These are phyloP conservation scores for Eucalyptus victrix DNA, from an alignment of 345 rosid genomes.

Conservation along the genomic window DNA sequence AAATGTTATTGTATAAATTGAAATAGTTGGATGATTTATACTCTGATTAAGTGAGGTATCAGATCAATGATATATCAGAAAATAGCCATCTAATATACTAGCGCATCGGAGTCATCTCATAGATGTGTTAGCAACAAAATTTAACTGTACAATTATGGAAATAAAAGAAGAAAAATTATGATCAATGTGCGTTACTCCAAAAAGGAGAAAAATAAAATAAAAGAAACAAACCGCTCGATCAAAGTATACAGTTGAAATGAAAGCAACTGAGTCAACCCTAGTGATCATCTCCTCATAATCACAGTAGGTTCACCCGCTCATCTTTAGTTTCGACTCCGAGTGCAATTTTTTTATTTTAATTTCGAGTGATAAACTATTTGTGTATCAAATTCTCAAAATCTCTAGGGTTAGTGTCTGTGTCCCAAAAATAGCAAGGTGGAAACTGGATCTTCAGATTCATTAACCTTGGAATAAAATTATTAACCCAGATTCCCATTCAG, in stretches of 20 bases:
- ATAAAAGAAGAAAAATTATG: not conserved
- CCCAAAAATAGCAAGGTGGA: not conserved
- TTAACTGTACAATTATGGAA: not conserved
- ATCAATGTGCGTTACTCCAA: not conserved
- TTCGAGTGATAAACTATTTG: not conserved
- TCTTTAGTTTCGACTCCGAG: not conserved
- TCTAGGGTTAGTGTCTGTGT: not conserved
- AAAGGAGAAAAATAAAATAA: not conserved
- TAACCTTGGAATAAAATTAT: not conserved
- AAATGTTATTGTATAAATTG: not conserved
- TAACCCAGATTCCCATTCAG: not conserved
- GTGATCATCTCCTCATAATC: not conserved
- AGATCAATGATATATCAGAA: not conserved
- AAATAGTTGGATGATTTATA: not conserved
- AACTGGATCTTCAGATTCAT: not conserved
- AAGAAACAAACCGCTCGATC: not conserved
- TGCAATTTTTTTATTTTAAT: not conserved
- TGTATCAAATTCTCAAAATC: not conserved
- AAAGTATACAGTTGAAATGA: not conserved
- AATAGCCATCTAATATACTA: not conserved
- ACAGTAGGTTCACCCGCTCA: not conserved
- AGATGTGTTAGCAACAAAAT: not conserved
- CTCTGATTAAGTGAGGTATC: not conserved
- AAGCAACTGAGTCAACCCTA: not conserved
- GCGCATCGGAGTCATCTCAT: not conserved